Base-by-base conservation (phyloP, 1,284 basidiomycete genomes). In the Phellinidium pouzarii region DNA sequence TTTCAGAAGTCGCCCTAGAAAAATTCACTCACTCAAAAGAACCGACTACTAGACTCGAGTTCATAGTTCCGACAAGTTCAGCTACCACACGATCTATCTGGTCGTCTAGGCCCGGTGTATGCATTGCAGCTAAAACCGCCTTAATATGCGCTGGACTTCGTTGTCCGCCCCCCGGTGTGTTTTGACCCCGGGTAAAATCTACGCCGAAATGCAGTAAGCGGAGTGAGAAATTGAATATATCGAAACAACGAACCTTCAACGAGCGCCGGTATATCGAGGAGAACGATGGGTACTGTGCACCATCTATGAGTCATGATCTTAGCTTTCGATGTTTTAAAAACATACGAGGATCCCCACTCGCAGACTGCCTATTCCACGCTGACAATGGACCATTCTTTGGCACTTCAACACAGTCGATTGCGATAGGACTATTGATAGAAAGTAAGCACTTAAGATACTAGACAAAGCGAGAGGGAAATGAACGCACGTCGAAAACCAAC, bases 401-500 rank as follows among this genome's bases (percentile, higher is more conserved):
- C 20, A 34, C 14, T 8, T 46, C 34, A 19, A 29, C 26, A 22
- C 27, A 6, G 34, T 34, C 34, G 27, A 19, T 29, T 17, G 14
- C 44, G 41, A 51, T 8, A 6, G n/a, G 14, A 2, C 31, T 34
- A 11, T 11, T 34, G 7, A 34, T 3, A 34, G 31, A 34, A 7
- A 7, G 2, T 34, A 34, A 2, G 31, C 14, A 34, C 2, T 20
- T 17, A 14, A 38, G 27, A 9, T 26, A 36, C 19, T 3, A 7
- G 12, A 44, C 20, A 48, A 20, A 56, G 41, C 22, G 9, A 25
- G 34, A 3, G 17, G 17, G 11, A 26, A 31, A 3, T 14, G 14
- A 4, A 64, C 80, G 59, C 60, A 88, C 89, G 87, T 65, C 52
- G 83, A 76, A 12, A 68, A 68, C 93, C 91, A 95, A 0, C 75